Conservation (phyloP, 352 stramenopile genomes). For the Peronospora belbahrii region DNA sequence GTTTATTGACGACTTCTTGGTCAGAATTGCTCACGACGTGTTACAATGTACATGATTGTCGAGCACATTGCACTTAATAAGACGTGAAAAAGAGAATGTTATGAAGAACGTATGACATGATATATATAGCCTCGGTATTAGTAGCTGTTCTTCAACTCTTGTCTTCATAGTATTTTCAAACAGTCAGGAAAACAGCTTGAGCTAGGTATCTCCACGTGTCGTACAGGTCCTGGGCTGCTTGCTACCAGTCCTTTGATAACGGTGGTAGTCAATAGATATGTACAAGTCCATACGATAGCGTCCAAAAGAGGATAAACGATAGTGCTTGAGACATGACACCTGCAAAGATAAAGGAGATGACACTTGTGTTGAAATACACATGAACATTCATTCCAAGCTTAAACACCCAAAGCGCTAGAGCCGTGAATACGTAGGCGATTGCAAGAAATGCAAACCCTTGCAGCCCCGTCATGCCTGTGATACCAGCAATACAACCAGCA, state of each 20-base stretch:
- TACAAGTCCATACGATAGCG: conserved; percentile 79
- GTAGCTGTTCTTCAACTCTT: no score
- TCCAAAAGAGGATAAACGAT: conserved; percentile 88
- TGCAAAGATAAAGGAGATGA: conserved; percentile 57
- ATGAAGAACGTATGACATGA: no score
- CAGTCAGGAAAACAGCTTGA: no score
- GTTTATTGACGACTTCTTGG: no score
- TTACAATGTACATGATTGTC: no score
- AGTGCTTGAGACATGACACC: conserved; percentile 68
- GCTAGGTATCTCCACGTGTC: no score
- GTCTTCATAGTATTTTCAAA: no score
- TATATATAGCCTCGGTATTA: no score
- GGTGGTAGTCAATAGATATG: conserved; percentile 79
- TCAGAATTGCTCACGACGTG: no score
- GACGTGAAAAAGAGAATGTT: no score
- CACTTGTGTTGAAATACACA: conserved; percentile 75
- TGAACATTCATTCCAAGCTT: conserved; percentile 74
- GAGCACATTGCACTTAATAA: no score
- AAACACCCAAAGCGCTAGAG: conserved; percentile 48
- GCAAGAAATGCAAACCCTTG: conserved; percentile 70
- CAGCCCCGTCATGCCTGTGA: conserved; percentile 70
- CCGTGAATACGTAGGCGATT: conserved; percentile 56
- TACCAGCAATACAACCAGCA: conserved; percentile 69
- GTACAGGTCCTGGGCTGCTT: no score
- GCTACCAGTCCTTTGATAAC: background rate